A percentile compares a stretch with the other conserved stretches of the same genome.
phyloP scores from a whole-genome alignment of 164 flowering plant genomes.

The Kingdonia uniflora region DNA sequence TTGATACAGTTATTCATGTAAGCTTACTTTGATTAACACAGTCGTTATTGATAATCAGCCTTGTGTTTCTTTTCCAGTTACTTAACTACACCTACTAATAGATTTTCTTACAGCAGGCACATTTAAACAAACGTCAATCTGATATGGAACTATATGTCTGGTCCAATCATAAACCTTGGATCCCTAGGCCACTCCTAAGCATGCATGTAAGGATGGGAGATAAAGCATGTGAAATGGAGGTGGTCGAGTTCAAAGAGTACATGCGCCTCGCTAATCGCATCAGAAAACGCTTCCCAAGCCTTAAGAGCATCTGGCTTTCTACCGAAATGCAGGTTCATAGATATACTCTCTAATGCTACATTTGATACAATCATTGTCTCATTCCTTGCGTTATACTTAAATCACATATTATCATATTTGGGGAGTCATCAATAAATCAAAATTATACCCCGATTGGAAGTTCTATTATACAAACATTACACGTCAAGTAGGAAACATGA shows the following conservation, averaged over 20 bases:
- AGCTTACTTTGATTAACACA: too few relatives aligned
- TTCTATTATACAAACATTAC: constrained; percentile 76
- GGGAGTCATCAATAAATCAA: constrained; percentile 72
- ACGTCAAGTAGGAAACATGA: constrained; percentile 67
- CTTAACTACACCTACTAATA: too few relatives aligned
- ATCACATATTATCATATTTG: constrained; percentile 12
- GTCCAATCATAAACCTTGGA: constrained; percentile 81
- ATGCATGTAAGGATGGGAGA: constrained; percentile 99
- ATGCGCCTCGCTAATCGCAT: constrained; percentile 69
- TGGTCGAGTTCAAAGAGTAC: constrained; percentile 71
- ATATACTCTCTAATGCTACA: not conserved
- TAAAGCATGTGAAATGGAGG: constrained; percentile 95
- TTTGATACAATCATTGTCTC: too few relatives aligned
- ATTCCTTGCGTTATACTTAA: too few relatives aligned
- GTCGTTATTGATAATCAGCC: too few relatives aligned
- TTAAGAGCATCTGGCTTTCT: constrained; percentile 79
- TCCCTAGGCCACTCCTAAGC: constrained; percentile 80
- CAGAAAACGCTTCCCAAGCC: constrained; percentile 59
- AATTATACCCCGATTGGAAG: constrained; percentile 49
- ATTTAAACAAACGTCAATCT: constrained; percentile 12
- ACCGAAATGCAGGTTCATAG: constrained; percentile 89
- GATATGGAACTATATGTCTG: constrained; percentile 62
- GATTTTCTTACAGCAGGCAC: constrained; percentile 18
- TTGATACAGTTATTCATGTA: too few relatives aligned
- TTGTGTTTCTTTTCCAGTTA: too few relatives aligned